Conservation (phyloP, 1,139 yeast genomes). For the Meyerozyma carpophila region DNA sequence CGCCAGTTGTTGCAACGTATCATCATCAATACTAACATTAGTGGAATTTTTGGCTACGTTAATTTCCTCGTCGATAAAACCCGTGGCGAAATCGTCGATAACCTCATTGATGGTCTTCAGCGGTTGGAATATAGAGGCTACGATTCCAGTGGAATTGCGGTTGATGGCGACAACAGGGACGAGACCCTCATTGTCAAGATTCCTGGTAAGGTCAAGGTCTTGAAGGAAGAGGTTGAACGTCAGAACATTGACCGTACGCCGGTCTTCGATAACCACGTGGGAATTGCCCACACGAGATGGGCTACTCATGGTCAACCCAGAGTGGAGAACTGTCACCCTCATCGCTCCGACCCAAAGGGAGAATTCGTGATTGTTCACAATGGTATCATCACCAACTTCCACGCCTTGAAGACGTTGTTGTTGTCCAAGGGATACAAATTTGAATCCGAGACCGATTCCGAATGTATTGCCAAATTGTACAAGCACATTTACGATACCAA, state of each 20-base stretch:
- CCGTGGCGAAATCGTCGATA: slow-evolving; percentile 88
- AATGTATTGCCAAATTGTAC: slow-evolving; percentile 92
- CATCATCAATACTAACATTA: slow-evolving; percentile 15
- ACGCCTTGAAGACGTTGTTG: slow-evolving; percentile 81
- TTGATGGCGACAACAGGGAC: slow-evolving; percentile 76
- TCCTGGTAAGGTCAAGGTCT: slow-evolving; percentile 85
- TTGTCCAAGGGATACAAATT: slow-evolving; percentile 74
- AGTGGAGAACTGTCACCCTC: slow-evolving; percentile 90
- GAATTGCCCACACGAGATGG: slow-evolving; percentile 99
- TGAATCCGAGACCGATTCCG: slow-evolving; percentile 95
- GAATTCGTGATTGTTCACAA: slow-evolving; percentile 95
- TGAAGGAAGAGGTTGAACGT: slow-evolving; percentile 62
- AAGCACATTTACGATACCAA: slow-evolving; percentile 86
- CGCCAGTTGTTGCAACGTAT: neutral
- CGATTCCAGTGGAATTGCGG: slow-evolving; percentile 94
- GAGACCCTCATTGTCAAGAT: slow-evolving; percentile 64
- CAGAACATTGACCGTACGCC: slow-evolving; percentile 53
- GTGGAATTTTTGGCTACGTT: slow-evolving; percentile 98
- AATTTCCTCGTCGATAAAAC: slow-evolving; percentile 90
- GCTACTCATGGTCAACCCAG: slow-evolving; percentile 98
- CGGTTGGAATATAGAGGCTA: slow-evolving; percentile 97
- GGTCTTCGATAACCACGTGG: slow-evolving; percentile 80
- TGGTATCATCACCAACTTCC: slow-evolving; percentile 95
- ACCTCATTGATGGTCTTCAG: slow-evolving; percentile 85
- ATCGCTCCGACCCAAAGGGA: slow-evolving; percentile 73